A percentile compares a stretch with the other conserved stretches of the same genome.
phyloP scores from a whole-genome alignment of 2,329 filamentous ascomycete genomes.

The Seiridium cupressi region DNA sequence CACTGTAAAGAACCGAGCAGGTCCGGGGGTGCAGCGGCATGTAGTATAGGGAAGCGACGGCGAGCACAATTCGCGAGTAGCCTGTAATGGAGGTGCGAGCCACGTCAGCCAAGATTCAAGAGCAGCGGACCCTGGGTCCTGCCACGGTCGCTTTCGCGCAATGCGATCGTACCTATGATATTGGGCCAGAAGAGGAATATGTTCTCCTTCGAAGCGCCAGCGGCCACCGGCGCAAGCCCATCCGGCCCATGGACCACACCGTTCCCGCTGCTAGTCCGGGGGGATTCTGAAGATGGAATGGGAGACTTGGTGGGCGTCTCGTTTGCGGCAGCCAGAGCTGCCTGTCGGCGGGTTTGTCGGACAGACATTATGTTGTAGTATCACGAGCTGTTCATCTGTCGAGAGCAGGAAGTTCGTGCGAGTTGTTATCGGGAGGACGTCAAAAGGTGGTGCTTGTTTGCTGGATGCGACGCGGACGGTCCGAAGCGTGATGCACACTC shows the following conservation, averaged over 20 bases:
- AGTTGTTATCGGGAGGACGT: not conserved
- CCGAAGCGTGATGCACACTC: not conserved
- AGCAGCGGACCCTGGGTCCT: not conserved
- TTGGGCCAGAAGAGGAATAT: slow-evolving; percentile 83
- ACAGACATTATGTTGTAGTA: slow-evolving; percentile 31
- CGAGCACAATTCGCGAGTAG: slow-evolving; percentile 75
- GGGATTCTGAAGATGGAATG: slow-evolving; percentile 22
- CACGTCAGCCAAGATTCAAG: not conserved
- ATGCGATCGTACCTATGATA: slow-evolving; percentile 63
- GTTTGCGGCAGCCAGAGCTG: slow-evolving; percentile 28
- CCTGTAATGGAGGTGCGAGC: slow-evolving; percentile 42
- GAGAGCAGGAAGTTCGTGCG: not conserved
- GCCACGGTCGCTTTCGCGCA: no score
- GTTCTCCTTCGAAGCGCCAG: slow-evolving; percentile 57
- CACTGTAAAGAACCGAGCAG: slow-evolving; percentile 84
- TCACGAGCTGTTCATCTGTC: not conserved
- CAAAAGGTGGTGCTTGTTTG: not conserved
- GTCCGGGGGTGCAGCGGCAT: slow-evolving; percentile 98
- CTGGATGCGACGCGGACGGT: not conserved
- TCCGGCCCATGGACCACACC: slow-evolving; percentile 12
- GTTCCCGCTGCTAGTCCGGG: slow-evolving; percentile 15
- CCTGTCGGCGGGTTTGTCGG: slow-evolving; percentile 37
- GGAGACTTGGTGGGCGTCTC: slow-evolving; percentile 17
- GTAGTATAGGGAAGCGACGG: slow-evolving; percentile 92
- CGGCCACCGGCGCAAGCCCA: slow-evolving; percentile 30